Evolutionary conservation across 2,329 filamentous ascomycete genomes (phyloP).

Genomic region (Aspergillus ruber): DNA sequence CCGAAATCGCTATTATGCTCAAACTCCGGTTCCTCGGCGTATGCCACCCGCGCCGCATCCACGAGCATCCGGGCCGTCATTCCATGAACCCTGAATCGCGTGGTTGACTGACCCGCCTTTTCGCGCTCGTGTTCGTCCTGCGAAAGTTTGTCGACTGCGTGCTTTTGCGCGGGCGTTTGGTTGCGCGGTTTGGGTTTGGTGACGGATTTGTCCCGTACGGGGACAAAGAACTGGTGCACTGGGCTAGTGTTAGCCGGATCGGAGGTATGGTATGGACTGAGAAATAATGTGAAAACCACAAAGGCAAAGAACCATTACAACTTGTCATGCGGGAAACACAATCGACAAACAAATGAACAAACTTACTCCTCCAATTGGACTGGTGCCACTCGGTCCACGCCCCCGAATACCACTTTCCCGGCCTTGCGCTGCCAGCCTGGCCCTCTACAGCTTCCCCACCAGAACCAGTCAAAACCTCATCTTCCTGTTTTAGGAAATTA

Average conservation of each 20-base stretch:
- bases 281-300: background rate
- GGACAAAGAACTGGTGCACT: constrained; percentile 89
- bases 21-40: constrained; percentile 75
- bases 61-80: constrained; percentile 91
- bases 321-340: background rate
- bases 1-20: constrained; percentile 62
- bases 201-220: constrained; percentile 64
- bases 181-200: constrained; percentile 51
- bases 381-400: constrained; percentile 75
- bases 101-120: constrained; percentile 35
- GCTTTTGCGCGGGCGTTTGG: constrained; percentile 37
- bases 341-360: constrained; percentile 2
- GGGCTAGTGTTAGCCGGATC: constrained; percentile 18
- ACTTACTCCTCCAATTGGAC: constrained; percentile 60
- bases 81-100: constrained; percentile 79
- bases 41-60: constrained; percentile 79
- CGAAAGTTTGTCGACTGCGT: constrained; percentile 26
- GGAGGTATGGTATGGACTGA: background rate
- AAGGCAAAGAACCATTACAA: background rate
- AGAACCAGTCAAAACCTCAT: constrained; percentile 37
- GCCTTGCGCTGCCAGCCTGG: constrained; percentile 25
- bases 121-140: constrained; percentile 39
- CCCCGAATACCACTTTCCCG: constrained; percentile 76
- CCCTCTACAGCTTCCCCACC: constrained; percentile 23
- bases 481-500: constrained; percentile 64